Evolutionary conservation across 805 yeast species (phyloP), one percentile per base, ranked within the genome.

Genomic region (Candida orba): DNA sequence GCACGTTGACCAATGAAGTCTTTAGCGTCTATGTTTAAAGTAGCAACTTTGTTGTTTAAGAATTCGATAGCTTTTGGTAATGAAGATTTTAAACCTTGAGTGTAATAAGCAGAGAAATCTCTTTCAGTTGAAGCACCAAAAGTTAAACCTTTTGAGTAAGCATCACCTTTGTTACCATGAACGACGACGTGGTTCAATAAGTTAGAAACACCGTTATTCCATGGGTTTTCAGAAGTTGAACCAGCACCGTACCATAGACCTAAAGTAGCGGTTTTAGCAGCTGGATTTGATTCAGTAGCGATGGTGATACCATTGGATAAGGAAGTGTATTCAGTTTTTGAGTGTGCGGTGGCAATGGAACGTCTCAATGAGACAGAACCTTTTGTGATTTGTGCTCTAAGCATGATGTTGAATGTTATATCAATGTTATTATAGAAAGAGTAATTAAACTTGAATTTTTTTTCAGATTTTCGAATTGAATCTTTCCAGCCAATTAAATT

Each of bases 141-240:
- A 44, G 72, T 59, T 36, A 82, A 76, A 56, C 93, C 95, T 32
- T 70, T 57, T 41, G 68, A 56, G 39, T 64, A 63, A 36, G 74
- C 71, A 12, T 56, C 63, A 33, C 45, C 47, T n/a, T 54, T 48
- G 44, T 52, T 64, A 43, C 62, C 61, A 10, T 62, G 53, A 33
- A 64, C 60, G 59, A 83, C 68, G 22, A 75, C 63, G 47, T 72
- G 66, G 61, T 82, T 68, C 52, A 79, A 70, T 54, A 85, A 67
- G 50, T 82, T 76, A 43, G 91, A 76, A 42, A 81, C 78, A 76
- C 95, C 95, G 55, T 85, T 84, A 71, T 80, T 82, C 76, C 79
- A 84, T 36, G 86, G 72, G 66, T 81, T 84, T 66, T 85, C 95
- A 42, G 84, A 65, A 63, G 89, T 72, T 40, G 91, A 79, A 63